A percentile compares a stretch with the other conserved stretches of the same genome.
Evolutionary conservation across 768 basidiomycete genomes (phyloP).

Genomic region (Lactarius evosmus): DNA sequence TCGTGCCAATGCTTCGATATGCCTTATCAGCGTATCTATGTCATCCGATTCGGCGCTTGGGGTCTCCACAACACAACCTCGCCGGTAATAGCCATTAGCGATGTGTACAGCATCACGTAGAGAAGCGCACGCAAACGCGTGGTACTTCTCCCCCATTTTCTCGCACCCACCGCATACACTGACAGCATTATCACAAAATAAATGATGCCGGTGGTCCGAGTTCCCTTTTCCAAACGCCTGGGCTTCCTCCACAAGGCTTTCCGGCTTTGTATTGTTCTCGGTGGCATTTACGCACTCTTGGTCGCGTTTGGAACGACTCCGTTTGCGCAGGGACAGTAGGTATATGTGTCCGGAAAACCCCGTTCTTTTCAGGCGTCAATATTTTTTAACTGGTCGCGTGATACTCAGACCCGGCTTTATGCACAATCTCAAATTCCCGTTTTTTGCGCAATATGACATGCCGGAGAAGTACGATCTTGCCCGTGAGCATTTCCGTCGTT

Average conservation of each 20-base stretch:
- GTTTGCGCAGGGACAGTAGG: slow-evolving; percentile 68
- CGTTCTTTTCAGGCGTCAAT: background rate
- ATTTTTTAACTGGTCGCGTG: slow-evolving; percentile 29
- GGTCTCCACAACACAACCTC: background rate
- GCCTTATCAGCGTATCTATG: background rate
- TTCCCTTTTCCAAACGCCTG: slow-evolving; percentile 1
- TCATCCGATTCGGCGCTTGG: background rate
- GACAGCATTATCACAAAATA: background rate
- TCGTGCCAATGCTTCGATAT: background rate
- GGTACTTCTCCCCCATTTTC: background rate
- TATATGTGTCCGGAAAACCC: slow-evolving; percentile 26
- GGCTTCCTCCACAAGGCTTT: slow-evolving; percentile 33
- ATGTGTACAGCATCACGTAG: background rate
- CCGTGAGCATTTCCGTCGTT: slow-evolving; percentile 46
- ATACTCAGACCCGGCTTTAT: slow-evolving; percentile 53
- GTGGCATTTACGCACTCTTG: slow-evolving; percentile 49
- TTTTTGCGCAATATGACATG: slow-evolving; percentile 56
- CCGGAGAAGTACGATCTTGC: slow-evolving; percentile 83
- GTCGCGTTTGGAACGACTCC: slow-evolving; percentile 56
- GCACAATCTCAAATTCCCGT: slow-evolving; percentile 62
- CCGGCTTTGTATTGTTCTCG: slow-evolving; percentile 38
- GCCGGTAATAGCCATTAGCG: background rate
- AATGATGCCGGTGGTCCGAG: slow-evolving; percentile 11
- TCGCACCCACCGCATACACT: background rate
- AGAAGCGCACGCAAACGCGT: background rate